Percentiles rank a stretch among this genome's conserved stretches.
phyloP scores from a whole-genome alignment of 495 filamentous ascomycete genomes.

The Rostrohypoxylon terebratum region DNA sequence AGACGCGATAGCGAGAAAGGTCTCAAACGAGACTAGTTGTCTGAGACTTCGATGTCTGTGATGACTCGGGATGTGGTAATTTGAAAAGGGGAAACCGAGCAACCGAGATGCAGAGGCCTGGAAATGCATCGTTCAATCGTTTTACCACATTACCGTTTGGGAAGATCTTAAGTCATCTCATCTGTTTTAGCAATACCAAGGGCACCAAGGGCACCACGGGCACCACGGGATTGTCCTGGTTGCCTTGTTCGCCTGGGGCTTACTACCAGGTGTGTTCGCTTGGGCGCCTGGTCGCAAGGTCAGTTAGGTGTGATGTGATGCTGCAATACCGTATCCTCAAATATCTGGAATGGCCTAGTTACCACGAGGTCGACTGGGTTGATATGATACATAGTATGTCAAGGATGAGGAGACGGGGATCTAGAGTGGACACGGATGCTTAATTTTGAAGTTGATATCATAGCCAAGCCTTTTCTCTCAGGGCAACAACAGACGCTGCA shows the following conservation, averaged over 20 bases:
- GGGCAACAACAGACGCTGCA: not conserved
- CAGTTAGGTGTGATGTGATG: not conserved
- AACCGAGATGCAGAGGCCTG: not conserved
- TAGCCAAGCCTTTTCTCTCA: not conserved
- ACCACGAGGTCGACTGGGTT: slow-evolving; percentile 16
- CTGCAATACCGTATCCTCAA: slow-evolving; percentile 10
- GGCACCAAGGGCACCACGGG: not conserved
- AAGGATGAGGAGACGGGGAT: slow-evolving; percentile 11
- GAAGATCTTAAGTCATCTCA: slow-evolving; percentile 22
- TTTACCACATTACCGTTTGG: not conserved
- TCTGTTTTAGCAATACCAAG: slow-evolving; percentile 1
- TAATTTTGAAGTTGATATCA: slow-evolving; percentile 10
- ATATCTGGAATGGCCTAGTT: slow-evolving; percentile 13
- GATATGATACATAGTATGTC: slow-evolving; percentile 12
- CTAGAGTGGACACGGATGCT: slow-evolving; percentile 18
- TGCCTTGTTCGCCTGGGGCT: not conserved
- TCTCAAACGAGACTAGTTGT: slow-evolving; percentile 19
- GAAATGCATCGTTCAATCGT: not conserved
- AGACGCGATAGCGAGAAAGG: slow-evolving; percentile 1
- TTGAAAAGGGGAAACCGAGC: slow-evolving; percentile 10
- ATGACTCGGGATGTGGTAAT: slow-evolving; percentile 3
- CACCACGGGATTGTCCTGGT: too few species aligned
- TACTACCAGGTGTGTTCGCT: not conserved
- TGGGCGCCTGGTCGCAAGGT: too few species aligned
- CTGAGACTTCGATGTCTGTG: slow-evolving; percentile 32